These are phyloP conservation scores for Scutellaria minor DNA, from an alignment of 257 asterid species.

Conservation along the genomic window DNA sequence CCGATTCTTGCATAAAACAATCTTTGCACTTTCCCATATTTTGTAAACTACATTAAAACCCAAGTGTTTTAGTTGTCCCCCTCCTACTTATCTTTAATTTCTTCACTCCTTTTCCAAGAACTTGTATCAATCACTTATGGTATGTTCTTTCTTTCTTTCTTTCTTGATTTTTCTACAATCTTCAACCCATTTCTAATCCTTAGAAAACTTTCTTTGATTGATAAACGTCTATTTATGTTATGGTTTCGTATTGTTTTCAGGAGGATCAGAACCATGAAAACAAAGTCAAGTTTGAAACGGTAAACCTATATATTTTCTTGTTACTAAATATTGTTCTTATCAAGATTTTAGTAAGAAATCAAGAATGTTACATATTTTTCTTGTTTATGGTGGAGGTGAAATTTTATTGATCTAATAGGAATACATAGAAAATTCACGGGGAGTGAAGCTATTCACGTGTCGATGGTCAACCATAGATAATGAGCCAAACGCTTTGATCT, in stretches of 20 bases:
- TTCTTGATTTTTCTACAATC: neutral
- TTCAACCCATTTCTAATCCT: neutral
- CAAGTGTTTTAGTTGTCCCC: neutral
- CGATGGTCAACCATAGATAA: constrained; percentile 59
- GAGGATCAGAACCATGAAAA: constrained; percentile 37
- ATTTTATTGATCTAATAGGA: constrained; percentile 37
- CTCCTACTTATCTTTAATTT: constrained; percentile 19
- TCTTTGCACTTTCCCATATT: constrained; percentile 30
- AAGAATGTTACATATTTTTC: too few relatives aligned
- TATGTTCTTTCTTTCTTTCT: neutral
- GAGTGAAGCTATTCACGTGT: constrained; percentile 71
- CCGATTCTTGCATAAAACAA: constrained; percentile 21
- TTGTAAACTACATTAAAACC: neutral
- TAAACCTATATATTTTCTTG: constrained; percentile 22
- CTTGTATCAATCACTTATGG: constrained; percentile 31
- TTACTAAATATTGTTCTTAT: neutral
- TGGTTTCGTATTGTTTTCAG: constrained; percentile 11
- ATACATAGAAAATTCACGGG: constrained; percentile 54
- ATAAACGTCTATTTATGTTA: neutral
- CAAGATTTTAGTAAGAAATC: too few relatives aligned
- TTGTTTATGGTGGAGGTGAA: neutral
- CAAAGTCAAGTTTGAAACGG: constrained; percentile 64
- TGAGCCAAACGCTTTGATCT: constrained; percentile 71
- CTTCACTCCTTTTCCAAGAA: constrained; percentile 8
- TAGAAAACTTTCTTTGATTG: too few relatives aligned